Conservation (phyloP, 441 rosid genomes). For the Populus hybrid region DNA sequence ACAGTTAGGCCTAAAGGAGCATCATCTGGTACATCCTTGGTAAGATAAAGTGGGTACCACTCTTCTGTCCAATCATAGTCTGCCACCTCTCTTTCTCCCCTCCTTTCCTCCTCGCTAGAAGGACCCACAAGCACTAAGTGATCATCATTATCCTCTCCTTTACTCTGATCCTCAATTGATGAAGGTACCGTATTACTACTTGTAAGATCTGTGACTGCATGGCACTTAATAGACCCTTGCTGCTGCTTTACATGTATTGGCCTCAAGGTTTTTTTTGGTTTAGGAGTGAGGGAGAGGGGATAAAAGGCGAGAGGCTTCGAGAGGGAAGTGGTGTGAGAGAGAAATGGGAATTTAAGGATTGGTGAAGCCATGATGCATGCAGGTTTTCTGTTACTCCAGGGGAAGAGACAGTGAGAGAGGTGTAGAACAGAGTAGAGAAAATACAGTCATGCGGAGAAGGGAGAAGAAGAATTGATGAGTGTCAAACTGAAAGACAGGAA, state of each 20-base stretch:
- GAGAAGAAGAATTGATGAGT: neutral
- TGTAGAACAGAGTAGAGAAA: neutral
- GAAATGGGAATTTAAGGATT: constrained; percentile 14
- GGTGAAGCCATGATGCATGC: constrained; percentile 29
- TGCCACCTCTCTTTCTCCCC: constrained; percentile 41
- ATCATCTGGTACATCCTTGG: constrained; percentile 78
- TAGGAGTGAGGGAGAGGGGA: constrained; percentile 13
- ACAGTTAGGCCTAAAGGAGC: constrained; percentile 92
- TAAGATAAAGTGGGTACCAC: constrained; percentile 93
- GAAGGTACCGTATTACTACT: neutral
- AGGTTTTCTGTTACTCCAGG: neutral
- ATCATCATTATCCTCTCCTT: neutral
- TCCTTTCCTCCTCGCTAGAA: constrained; percentile 32
- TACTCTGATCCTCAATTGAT: neutral
- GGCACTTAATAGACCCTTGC: constrained; percentile 13
- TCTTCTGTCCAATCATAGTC: constrained; percentile 86
- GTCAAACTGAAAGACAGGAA: neutral
- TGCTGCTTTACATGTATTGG: neutral
- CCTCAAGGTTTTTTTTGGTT: neutral
- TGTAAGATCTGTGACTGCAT: constrained; percentile 32
- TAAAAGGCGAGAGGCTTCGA: constrained; percentile 12
- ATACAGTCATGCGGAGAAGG: neutral
- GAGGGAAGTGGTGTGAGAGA: constrained; percentile 17
- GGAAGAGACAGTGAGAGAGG: neutral
- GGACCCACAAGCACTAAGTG: neutral